phyloP scores from a whole-genome alignment of 495 filamentous ascomycete genomes.

The Daldinia childiae region DNA sequence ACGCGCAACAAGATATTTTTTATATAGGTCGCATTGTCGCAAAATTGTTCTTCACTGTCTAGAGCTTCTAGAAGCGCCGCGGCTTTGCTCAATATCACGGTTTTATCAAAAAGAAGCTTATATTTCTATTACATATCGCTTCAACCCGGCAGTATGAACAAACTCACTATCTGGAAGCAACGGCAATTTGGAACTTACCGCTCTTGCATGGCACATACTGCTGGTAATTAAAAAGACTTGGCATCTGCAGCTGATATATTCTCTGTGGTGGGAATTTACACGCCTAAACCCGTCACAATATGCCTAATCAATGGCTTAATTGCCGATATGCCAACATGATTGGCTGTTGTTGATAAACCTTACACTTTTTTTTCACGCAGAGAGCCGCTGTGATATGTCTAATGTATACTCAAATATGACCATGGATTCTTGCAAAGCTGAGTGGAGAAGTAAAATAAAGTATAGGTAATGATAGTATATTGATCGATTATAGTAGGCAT shows the following conservation, averaged over 20 bases:
- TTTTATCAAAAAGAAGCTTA: conserved; percentile 25
- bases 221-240: conserved; percentile 35
- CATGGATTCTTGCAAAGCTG: conserved; percentile 6
- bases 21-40: conserved; percentile 4
- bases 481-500: conserved; percentile 14
- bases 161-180: neutral
- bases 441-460: neutral
- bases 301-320: conserved; percentile 39
- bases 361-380: conserved; percentile 14
- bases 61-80: conserved; percentile 42
- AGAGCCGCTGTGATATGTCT: conserved; percentile 36
- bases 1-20: conserved; percentile 7
- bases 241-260: conserved; percentile 26
- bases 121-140: conserved; percentile 14
- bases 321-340: conserved; percentile 23
- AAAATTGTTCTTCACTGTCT: conserved; percentile 10
- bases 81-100: conserved; percentile 20
- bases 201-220: conserved; percentile 24
- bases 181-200: conserved; percentile 26
- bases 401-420: conserved; percentile 14
- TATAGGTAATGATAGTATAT: neutral
- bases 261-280: conserved; percentile 29
- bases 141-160: conserved; percentile 13
- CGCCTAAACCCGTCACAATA: conserved; percentile 40
- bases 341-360: conserved; percentile 20